These are phyloP conservation scores for Sugiyamaella castrensis DNA, from an alignment of 1,139 yeast species.

Conservation along the genomic window DNA sequence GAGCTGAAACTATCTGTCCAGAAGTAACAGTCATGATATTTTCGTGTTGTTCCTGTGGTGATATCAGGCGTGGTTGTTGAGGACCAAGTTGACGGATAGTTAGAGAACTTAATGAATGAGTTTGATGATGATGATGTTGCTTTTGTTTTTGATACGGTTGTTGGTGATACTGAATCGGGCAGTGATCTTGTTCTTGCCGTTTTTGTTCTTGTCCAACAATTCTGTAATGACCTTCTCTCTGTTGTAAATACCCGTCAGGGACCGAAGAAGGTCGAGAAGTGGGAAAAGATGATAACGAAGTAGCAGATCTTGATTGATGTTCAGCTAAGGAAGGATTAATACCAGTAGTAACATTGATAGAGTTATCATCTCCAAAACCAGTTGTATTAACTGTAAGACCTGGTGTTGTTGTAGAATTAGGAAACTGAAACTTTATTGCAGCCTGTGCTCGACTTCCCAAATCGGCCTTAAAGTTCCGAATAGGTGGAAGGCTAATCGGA, in stretches of 20 bases:
- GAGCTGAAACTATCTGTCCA: no score
- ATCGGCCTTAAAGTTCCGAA: conserved; percentile 11
- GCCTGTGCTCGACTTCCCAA: neutral
- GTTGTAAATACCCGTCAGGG: neutral
- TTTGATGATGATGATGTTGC: neutral
- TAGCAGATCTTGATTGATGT: no score
- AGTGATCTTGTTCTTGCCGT: conserved; percentile 1
- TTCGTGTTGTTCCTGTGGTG: neutral
- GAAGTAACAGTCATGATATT: no score
- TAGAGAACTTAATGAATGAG: neutral
- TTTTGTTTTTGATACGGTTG: neutral
- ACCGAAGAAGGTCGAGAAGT: neutral
- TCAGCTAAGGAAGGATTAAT: neutral
- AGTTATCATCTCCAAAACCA: no score
- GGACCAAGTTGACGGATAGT: neutral
- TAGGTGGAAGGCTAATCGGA: conserved; percentile 14
- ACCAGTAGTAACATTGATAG: neutral
- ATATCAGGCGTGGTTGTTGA: neutral
- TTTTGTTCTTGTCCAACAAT: neutral
- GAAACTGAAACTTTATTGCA: neutral
- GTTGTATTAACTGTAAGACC: no score
- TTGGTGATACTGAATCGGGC: neutral
- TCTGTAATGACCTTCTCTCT: neutral
- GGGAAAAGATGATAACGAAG: neutral
- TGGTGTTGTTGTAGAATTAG: conserved; percentile 2